A percentile compares a stretch with the other conserved stretches of the same genome.
phyloP scores from a whole-genome alignment of 768 basidiomycete species.

The Amyloporia xantha region DNA sequence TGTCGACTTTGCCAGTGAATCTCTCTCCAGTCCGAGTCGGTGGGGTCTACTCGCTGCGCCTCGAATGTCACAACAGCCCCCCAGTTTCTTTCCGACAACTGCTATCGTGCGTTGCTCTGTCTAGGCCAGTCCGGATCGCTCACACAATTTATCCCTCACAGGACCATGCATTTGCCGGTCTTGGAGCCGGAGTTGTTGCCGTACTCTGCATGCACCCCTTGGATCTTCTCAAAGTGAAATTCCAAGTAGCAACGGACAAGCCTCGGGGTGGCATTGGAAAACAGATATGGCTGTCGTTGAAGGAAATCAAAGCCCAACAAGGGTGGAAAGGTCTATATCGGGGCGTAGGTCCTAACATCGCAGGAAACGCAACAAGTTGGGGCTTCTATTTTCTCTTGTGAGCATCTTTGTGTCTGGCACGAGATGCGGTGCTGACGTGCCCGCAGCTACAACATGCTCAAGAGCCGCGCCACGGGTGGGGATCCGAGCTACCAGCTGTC shows the following conservation, averaged over 20 bases:
- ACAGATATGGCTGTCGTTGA: slow-evolving; percentile 71
- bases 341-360: slow-evolving; percentile 84
- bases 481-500: slow-evolving; percentile 64
- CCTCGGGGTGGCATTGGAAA: slow-evolving; percentile 55
- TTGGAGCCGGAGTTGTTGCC: slow-evolving; percentile 87
- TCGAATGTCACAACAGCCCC: slow-evolving; percentile 17
- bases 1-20: not conserved
- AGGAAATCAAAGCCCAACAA: slow-evolving; percentile 62
- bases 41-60: not conserved
- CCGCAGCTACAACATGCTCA: slow-evolving; percentile 86
- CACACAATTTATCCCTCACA: slow-evolving; percentile 24
- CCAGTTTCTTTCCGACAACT: slow-evolving; percentile 37
- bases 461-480: slow-evolving; percentile 66
- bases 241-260: slow-evolving; percentile 76
- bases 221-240: slow-evolving; percentile 90
- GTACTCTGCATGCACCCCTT: slow-evolving; percentile 97
- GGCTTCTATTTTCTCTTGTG: slow-evolving; percentile 97
- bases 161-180: slow-evolving; percentile 95
- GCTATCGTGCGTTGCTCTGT: slow-evolving; percentile 16
- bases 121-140: not conserved
- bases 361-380: slow-evolving; percentile 95
- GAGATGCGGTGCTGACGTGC: not conserved
- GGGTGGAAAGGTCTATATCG: slow-evolving; percentile 88
- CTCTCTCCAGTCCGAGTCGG: slow-evolving; percentile 1
- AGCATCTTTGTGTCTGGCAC: slow-evolving; percentile 31